These are phyloP conservation scores for Leccinum subfulvum DNA, from an alignment of 1,284 basidiomycete species.

Conservation along the genomic window DNA sequence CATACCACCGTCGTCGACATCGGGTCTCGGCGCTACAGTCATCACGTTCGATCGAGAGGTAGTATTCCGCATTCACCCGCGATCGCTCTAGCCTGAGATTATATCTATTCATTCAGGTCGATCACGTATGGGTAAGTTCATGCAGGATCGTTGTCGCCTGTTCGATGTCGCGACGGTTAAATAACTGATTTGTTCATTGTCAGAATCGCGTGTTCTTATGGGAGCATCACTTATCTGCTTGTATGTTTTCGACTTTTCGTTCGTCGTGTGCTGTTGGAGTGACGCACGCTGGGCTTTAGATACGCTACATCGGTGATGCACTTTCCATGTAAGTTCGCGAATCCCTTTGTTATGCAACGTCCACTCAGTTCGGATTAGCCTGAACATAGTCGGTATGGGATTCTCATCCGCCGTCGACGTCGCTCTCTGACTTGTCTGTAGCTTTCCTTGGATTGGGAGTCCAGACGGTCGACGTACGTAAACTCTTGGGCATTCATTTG, in stretches of 20 bases:
- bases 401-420: background rate
- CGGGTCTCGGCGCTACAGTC: background rate
- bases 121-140: constrained; percentile 1
- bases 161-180: background rate
- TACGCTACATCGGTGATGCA: constrained; percentile 18
- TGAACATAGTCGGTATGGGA: constrained; percentile 12
- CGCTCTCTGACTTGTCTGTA: background rate
- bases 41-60: constrained; percentile 4
- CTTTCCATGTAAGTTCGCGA: constrained; percentile 15
- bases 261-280: background rate
- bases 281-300: background rate
- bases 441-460: constrained; percentile 10
- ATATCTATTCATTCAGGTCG: background rate
- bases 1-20: background rate
- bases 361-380: constrained; percentile 2
- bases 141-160: background rate
- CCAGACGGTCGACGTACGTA: constrained; percentile 1
- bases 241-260: background rate
- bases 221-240: background rate
- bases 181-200: background rate
- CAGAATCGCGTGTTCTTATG: background rate
- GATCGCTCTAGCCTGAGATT: background rate
- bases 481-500: background rate
- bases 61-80: background rate
- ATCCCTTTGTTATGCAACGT: background rate